Base-by-base conservation (phyloP, 768 basidiomycete species). In the Lentinula guzmanii region DNA sequence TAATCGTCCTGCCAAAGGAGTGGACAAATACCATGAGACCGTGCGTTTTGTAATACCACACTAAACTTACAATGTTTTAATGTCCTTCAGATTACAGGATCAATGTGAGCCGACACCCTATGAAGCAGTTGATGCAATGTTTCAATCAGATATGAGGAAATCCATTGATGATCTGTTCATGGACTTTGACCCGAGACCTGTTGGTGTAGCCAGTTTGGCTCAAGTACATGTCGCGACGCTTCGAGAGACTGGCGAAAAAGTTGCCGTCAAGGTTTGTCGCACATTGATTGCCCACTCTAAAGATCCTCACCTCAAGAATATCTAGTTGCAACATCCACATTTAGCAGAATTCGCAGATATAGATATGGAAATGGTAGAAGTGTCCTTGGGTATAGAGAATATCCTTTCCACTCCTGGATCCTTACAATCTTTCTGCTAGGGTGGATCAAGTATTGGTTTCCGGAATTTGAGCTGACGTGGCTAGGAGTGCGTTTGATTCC, bases 381-480 rank as follows among this genome's bases (percentile, higher is more conserved):
- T 86, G 15, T 84, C 88, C 6, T 75, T 91, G 7, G 86, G 87
- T 87, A 64, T 18, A 80, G 65, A 24, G 15, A 4, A 13, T 37
- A 37, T 43, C 60, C 31, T 21, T 21, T 37, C 10, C 13, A n/a
- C 11, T 58, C 56, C n/a, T 8, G 31, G 11, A 45, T n/a, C 24
- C 24, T 42, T 33, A 48, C 42, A n/a, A 5, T 34, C 31, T 37
- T 18, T 11, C 18, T 42, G 51, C 11, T 55, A 87, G 87, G 87
- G 16, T 89, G 92, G 84, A 87, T 99, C 65, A 95, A 95, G 69
- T 84, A 83, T 62, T 86, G 93, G 82, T 98, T 98, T 72, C 97
- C 97, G 1, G 87, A 95, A 58, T 99, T 98, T 66, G 95, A 98
- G 71, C 91, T 96, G 69, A 87, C 87, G 0, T 97, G 95, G 95